Conservation (phyloP, 1,284 basidiomycete genomes). For the Inonotus hispidus region DNA sequence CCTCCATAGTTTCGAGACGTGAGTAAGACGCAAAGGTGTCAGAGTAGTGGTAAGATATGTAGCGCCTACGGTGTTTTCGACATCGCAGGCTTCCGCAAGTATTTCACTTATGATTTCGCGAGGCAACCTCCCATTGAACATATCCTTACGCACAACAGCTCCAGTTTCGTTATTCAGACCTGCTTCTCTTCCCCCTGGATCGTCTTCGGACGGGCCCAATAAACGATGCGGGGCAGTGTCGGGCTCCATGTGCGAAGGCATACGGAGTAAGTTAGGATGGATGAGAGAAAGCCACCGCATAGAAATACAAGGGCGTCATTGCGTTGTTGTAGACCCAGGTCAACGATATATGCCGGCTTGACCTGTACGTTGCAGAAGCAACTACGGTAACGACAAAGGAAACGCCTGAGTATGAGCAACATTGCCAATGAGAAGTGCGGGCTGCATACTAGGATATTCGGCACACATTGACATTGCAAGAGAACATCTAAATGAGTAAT, state of each 20-base stretch:
- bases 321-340: neutral
- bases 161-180: neutral
- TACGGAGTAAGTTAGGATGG: constrained; percentile 1
- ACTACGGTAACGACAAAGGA: neutral
- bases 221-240: neutral
- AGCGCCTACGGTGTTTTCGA: neutral
- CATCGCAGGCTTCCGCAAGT: constrained; percentile 7
- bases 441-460: neutral
- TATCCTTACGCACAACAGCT: neutral
- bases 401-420: neutral
- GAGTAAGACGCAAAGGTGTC: constrained; percentile 6
- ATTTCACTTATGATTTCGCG: constrained; percentile 14
- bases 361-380: neutral
- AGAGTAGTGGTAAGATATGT: neutral
- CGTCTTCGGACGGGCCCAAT: neutral
- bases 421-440: neutral
- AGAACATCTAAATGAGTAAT: neutral
- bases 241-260: constrained; percentile 6
- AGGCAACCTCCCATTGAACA: neutral
- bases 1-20: constrained; percentile 12
- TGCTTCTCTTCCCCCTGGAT: neutral
- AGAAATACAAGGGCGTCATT: neutral
- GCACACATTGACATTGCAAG: neutral
- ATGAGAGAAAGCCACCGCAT: constrained; percentile 1
- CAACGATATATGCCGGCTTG: neutral